These are phyloP conservation scores for Hydnomerulius pinastri DNA, from an alignment of 768 basidiomycete genomes.

Conservation along the genomic window DNA sequence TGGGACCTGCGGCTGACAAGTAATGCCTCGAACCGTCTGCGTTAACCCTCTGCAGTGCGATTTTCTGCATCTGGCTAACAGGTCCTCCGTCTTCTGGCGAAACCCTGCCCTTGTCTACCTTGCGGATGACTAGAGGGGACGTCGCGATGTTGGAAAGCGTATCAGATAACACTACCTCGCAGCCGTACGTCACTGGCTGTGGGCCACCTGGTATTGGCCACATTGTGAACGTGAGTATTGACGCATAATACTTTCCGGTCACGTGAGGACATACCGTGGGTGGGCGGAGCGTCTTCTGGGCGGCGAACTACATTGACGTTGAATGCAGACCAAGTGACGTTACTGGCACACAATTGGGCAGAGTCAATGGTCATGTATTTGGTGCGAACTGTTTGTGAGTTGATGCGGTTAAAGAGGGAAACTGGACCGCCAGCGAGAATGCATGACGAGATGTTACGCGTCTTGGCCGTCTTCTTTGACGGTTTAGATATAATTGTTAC, in stretches of 20 bases:
- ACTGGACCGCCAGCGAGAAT: constrained; percentile 89
- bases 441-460: constrained; percentile 88
- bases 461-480: constrained; percentile 95
- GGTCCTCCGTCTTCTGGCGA: constrained; percentile 89
- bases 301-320: constrained; percentile 87
- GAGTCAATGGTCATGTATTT: constrained; percentile 96
- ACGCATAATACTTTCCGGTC: constrained; percentile 40
- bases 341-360: constrained; percentile 83
- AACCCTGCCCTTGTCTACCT: constrained; percentile 89
- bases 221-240: constrained; percentile 41
- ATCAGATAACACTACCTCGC: constrained; percentile 84
- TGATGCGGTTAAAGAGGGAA: constrained; percentile 94
- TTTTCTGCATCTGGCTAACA: constrained; percentile 96
- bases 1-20: constrained; percentile 84
- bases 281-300: constrained; percentile 60
- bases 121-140: constrained; percentile 83
- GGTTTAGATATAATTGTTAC: constrained; percentile 97
- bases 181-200: constrained; percentile 89
- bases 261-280: constrained; percentile 65
- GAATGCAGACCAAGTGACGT: constrained; percentile 91
- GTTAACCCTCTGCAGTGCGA: constrained; percentile 84
- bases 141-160: constrained; percentile 84
- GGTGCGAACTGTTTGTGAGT: constrained; percentile 94
- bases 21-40: constrained; percentile 84
- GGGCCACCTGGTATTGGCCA: constrained; percentile 52